Percentiles rank a stretch among this genome's conserved stretches.
Evolutionary conservation across 2,329 filamentous ascomycete species (phyloP).

Genomic region (Penicillium sclerotiorum): DNA sequence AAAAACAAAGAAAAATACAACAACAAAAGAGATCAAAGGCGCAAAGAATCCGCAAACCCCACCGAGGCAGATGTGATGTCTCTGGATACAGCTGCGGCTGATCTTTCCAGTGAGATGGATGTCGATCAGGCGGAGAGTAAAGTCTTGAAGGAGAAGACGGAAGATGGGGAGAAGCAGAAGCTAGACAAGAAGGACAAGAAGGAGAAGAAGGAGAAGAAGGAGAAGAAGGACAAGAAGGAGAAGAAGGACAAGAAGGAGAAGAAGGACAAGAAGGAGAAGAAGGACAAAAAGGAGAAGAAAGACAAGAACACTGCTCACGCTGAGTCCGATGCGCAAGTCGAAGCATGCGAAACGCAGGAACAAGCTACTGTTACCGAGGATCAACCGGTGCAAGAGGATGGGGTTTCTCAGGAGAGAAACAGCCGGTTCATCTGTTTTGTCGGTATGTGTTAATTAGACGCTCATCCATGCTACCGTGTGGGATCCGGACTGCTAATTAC

Average conservation of each 20-base stretch:
- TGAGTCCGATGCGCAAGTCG: background rate
- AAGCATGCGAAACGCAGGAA: slow-evolving; percentile 18
- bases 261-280: slow-evolving; percentile 16
- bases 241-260: slow-evolving; percentile 15
- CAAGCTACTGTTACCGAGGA: slow-evolving; percentile 19
- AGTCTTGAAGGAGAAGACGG: slow-evolving; percentile 20
- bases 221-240: slow-evolving; percentile 21
- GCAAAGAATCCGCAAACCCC: background rate
- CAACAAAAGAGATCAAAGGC: slow-evolving; percentile 19
- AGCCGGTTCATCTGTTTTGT: slow-evolving; percentile 77
- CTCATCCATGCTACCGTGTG: no score
- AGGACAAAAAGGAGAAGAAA: slow-evolving; percentile 15
- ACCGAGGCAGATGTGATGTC: background rate
- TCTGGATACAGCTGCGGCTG: slow-evolving; percentile 2
- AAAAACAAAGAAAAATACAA: slow-evolving; percentile 18
- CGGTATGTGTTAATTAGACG: slow-evolving; percentile 47
- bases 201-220: slow-evolving; percentile 22
- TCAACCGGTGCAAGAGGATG: slow-evolving; percentile 12
- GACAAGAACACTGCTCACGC: slow-evolving; percentile 20
- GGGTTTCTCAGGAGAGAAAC: slow-evolving; percentile 36
- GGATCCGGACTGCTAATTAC: background rate
- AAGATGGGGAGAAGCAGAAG: slow-evolving; percentile 18
- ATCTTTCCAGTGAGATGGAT: slow-evolving; percentile 6
- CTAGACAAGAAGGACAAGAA: slow-evolving; percentile 10
- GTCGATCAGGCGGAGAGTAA: slow-evolving; percentile 14